Conservation (phyloP, 345 rosid species). For the Raphanus sativus region DNA sequence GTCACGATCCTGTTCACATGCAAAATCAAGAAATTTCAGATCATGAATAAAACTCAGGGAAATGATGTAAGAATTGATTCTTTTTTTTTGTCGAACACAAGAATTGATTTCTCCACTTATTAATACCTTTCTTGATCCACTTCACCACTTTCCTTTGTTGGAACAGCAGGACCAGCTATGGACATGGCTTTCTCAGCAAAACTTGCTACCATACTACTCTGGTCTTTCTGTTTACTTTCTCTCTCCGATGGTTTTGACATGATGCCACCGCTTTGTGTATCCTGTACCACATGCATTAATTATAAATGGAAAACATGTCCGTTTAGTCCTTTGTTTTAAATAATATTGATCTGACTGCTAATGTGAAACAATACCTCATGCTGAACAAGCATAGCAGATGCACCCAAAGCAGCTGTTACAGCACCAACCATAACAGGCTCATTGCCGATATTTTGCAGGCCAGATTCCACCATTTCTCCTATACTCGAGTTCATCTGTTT, state of each 20-base stretch:
- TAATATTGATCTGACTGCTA: not conserved
- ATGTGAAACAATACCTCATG: constrained; percentile 52
- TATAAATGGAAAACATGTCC: not conserved
- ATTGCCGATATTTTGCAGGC: constrained; percentile 38
- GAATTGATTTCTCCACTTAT: not conserved
- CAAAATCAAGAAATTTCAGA: constrained; percentile 13
- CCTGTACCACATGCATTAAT: constrained; percentile 37
- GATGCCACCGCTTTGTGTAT: constrained; percentile 31
- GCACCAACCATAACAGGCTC: constrained; percentile 76
- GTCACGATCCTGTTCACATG: constrained; percentile 69
- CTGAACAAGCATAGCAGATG: constrained; percentile 73
- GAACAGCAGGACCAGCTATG: constrained; percentile 92
- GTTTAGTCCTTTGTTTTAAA: not conserved
- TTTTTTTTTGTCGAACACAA: not conserved
- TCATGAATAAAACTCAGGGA: constrained; percentile 19
- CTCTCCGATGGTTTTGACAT: constrained; percentile 43
- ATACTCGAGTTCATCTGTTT: constrained; percentile 23
- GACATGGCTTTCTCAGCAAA: constrained; percentile 96
- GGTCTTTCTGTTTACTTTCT: constrained; percentile 44
- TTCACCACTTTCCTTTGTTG: constrained; percentile 88
- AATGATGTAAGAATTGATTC: constrained; percentile 9
- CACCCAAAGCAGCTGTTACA: constrained; percentile 88
- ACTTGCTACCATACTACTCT: constrained; percentile 58
- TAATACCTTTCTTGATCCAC: constrained; percentile 89
- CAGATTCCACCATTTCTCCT: constrained; percentile 38